Evolutionary conservation across 2,329 filamentous ascomycete species (phyloP), one percentile per base, ranked within the genome.

Genomic region (Verruconis gallopava): DNA sequence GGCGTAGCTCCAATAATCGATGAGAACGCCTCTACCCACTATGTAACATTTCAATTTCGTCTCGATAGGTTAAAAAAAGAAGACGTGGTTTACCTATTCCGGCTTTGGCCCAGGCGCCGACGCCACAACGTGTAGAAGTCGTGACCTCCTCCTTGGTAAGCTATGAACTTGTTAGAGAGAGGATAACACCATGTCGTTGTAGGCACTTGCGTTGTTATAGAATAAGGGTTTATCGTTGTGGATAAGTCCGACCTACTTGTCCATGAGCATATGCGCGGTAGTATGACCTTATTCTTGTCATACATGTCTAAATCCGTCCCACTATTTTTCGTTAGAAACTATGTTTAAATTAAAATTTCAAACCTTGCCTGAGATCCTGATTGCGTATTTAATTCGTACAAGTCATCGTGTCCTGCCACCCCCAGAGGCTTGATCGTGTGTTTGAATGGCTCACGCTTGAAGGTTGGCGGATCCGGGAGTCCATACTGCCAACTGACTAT

Each of bases 1-100:
- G 4, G 63, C 57, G 67, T 67, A 72, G 46, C 56, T 52, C 52
- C 68, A 65, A 46, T 70, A 69, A 50, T 75, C 73, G 21, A 75
- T 51, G 19, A 76, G 52, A 2, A 76, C 59, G 3, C 70, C 73
- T 0, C 72, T 59, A 4, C 71, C 72, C 1, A 72, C 69, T 41
- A 76, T 75, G 12, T 72, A 72, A 37, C 0, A 51, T 46, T 65
- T 51, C 49, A 2, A 65, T 53, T 5, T 52, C 51, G 4, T 63
- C 53, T n/a, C n/a, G n/a, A n/a, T n/a, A n/a, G n/a, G n/a, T n/a
- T n/a, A n/a, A n/a, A n/a, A n/a, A n/a, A n/a, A n/a, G n/a, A n/a
- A n/a, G n/a, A n/a, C n/a, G n/a, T n/a, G n/a, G n/a, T n/a, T n/a
- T n/a, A n/a, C n/a, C n/a, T n/a, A n/a, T n/a, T 9, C 25, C 25